phyloP scores from a whole-genome alignment of 2,329 filamentous ascomycete genomes.

The Monosporascus sp. region DNA sequence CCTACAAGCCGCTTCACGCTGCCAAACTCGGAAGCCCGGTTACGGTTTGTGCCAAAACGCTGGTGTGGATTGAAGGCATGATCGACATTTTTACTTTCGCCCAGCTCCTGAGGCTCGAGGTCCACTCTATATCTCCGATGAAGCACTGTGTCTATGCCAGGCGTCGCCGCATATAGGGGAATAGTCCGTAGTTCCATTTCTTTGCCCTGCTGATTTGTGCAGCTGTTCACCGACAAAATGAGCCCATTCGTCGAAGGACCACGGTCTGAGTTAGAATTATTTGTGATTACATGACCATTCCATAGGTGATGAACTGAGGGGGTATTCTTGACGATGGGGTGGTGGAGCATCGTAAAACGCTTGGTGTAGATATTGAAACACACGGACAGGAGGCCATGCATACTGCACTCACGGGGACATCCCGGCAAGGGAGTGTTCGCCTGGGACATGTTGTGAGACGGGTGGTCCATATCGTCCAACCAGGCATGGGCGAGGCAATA shows the following conservation, averaged over 20 bases:
- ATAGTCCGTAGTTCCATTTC: background rate
- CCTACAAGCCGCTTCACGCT: background rate
- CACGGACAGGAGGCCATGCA: conserved; percentile 15
- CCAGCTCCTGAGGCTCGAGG: background rate
- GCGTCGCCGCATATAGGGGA: background rate
- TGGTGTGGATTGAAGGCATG: background rate
- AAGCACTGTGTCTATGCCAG: background rate
- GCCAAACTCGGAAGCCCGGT: background rate
- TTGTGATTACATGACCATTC: background rate
- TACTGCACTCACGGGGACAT: conserved; percentile 6
- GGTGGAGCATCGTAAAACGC: conserved; percentile 19
- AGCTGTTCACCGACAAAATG: background rate
- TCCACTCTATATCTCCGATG: background rate
- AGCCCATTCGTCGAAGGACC: background rate
- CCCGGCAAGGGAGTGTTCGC: background rate
- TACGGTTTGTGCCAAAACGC: background rate
- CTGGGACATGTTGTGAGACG: conserved; percentile 4
- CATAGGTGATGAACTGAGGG: background rate
- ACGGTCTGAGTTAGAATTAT: background rate
- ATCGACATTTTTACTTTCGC: background rate
- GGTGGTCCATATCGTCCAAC: conserved; percentile 7
- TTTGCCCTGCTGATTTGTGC: background rate
- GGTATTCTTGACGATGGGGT: conserved; percentile 6
- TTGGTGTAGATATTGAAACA: conserved; percentile 29
- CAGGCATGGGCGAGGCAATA: conserved; percentile 22